Conservation (phyloP, 106 monocot genomes). For the Iris macrosiphon region DNA sequence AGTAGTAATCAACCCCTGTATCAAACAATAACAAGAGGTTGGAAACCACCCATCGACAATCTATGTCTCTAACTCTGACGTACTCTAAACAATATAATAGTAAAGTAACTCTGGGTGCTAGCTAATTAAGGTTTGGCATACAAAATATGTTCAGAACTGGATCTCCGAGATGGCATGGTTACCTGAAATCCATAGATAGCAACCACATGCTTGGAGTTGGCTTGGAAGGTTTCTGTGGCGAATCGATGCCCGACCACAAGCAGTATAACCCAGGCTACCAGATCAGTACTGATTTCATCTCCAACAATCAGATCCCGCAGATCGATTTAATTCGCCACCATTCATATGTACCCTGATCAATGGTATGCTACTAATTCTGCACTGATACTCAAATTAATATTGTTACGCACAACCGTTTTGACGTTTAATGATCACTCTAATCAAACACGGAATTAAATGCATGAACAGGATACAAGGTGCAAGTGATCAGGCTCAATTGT, state of each 20-base stretch:
- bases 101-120: too few species aligned
- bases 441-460: too few species aligned
- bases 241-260: slow-evolving; percentile 33
- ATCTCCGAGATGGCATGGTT: slow-evolving; percentile 35
- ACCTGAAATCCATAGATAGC: slow-evolving; percentile 42
- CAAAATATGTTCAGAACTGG: slow-evolving; percentile 36
- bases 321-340: slow-evolving; percentile 59
- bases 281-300: slow-evolving; percentile 53
- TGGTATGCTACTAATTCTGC: slow-evolving; percentile 38
- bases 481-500: slow-evolving; percentile 9
- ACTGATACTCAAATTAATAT: too few species aligned
- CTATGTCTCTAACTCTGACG: too few species aligned
- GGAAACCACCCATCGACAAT: too few species aligned
- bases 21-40: too few species aligned
- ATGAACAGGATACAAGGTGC: slow-evolving; percentile 24
- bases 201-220: slow-evolving; percentile 53
- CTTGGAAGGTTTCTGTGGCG: slow-evolving; percentile 55
- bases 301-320: slow-evolving; percentile 27
- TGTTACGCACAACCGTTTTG: too few species aligned
- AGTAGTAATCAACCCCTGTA: too few species aligned
- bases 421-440: too few species aligned
- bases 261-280: slow-evolving; percentile 34
- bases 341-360: slow-evolving; percentile 60
- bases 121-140: too few species aligned
- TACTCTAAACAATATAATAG: too few species aligned